A percentile compares a stretch with the other conserved stretches of the same genome.
Evolutionary conservation across 108 stramenopile genomes (phyloP).

Genomic region (Nitzschia sp.): DNA sequence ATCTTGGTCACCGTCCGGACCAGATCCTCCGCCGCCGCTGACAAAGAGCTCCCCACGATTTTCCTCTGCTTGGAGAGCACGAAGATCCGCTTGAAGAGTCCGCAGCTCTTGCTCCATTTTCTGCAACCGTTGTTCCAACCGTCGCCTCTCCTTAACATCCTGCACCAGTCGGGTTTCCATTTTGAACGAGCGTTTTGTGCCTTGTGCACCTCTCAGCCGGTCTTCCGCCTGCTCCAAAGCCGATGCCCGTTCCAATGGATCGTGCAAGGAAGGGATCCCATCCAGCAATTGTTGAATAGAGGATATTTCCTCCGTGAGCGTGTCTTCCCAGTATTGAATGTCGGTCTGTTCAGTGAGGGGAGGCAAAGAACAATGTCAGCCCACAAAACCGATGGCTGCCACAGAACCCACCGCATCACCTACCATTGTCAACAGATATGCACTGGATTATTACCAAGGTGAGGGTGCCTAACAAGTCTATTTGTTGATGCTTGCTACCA

Average conservation of each 20-base stretch:
- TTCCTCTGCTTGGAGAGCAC: conserved; percentile 60
- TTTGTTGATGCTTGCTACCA: too few species aligned
- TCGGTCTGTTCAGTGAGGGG: conserved; percentile 48
- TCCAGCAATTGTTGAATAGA: conserved; percentile 59
- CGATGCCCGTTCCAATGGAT: conserved; percentile 47
- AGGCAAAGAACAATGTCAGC: too few species aligned
- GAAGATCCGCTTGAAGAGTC: conserved; percentile 63
- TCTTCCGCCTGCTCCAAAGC: conserved; percentile 69
- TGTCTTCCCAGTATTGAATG: conserved; percentile 91
- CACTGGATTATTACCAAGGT: too few species aligned
- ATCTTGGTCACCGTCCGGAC: conserved; percentile 47
- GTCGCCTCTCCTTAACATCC: conserved; percentile 52
- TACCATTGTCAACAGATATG: neutral
- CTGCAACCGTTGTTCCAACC: conserved; percentile 55
- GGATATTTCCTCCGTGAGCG: conserved; percentile 69
- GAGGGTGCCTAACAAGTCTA: too few species aligned
- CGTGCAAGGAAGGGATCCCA: conserved; percentile 35
- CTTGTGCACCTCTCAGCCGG: conserved; percentile 59
- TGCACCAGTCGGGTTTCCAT: conserved; percentile 82
- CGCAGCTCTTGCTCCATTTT: conserved; percentile 61
- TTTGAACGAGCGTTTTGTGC: conserved; percentile 80
- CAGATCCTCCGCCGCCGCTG: conserved; percentile 38
- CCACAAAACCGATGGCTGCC: too few species aligned
- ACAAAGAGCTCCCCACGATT: conserved; percentile 71
- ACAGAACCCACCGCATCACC: neutral